Conservation (phyloP, 495 filamentous ascomycete genomes). For the Penicillium simplicissimum region DNA sequence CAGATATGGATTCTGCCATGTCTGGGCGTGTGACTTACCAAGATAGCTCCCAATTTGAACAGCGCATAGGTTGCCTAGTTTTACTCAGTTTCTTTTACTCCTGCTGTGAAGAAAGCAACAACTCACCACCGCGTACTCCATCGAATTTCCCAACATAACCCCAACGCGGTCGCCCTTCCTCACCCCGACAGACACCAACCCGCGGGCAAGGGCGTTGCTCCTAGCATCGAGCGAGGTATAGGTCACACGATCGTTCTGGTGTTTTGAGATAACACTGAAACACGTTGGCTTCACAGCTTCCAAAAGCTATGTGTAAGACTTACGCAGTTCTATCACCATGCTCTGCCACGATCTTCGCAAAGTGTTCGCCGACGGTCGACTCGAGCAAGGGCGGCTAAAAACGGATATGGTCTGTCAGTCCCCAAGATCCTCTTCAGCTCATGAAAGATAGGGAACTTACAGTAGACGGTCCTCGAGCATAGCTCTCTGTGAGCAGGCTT, state of each 20-base stretch:
- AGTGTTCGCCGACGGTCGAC: constrained; percentile 80
- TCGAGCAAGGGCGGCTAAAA: constrained; percentile 69
- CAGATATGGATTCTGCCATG: background rate
- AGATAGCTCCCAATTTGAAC: constrained; percentile 88
- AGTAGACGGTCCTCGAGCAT: constrained; percentile 45
- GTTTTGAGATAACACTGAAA: constrained; percentile 62
- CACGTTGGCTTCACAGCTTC: background rate
- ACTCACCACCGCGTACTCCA: constrained; percentile 74
- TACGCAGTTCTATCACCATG: constrained; percentile 78
- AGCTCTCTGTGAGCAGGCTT: constrained; percentile 48
- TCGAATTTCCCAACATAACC: constrained; percentile 80
- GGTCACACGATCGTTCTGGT: constrained; percentile 63
- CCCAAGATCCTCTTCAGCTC: background rate
- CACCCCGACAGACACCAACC: constrained; percentile 72
- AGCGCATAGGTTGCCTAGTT: constrained; percentile 73
- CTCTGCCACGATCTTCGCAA: constrained; percentile 64
- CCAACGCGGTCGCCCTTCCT: constrained; percentile 83
- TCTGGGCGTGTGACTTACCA: constrained; percentile 50
- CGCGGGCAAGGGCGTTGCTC: constrained; percentile 76
- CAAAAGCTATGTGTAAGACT: constrained; percentile 15
- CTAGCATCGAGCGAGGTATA: constrained; percentile 72
- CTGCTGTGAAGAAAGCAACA: background rate
- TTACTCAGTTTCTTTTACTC: constrained; percentile 11
- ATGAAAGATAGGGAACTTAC: constrained; percentile 25
- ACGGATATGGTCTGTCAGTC: background rate